phyloP scores from a whole-genome alignment of 2,329 filamentous ascomycete species.

The Pseudohalonectria lignicola region DNA sequence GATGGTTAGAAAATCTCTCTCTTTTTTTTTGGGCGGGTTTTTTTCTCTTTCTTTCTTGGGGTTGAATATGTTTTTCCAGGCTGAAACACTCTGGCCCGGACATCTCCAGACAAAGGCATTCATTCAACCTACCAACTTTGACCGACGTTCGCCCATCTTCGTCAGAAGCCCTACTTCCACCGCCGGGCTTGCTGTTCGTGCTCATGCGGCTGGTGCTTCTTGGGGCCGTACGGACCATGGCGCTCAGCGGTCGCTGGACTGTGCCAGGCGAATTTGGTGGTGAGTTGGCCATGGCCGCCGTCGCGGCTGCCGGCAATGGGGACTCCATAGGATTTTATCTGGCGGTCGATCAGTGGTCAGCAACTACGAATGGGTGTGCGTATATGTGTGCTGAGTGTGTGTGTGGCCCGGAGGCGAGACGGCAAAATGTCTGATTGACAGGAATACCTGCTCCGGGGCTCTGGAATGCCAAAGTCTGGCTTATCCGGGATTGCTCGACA shows the following conservation, averaged over 20 bases:
- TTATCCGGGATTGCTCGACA: too few relatives aligned
- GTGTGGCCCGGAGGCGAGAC: too few relatives aligned
- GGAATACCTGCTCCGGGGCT: too few relatives aligned
- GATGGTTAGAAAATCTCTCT: constrained; percentile 4
- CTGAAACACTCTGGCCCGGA: neutral
- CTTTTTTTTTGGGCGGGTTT: too few relatives aligned
- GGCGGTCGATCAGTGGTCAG: neutral
- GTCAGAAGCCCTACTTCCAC: constrained; percentile 74
- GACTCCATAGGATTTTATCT: constrained; percentile 5
- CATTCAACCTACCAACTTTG: constrained; percentile 98
- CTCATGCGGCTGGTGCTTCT: constrained; percentile 79
- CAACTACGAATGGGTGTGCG: too few relatives aligned
- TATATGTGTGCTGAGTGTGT: too few relatives aligned
- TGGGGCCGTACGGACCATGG: constrained; percentile 61
- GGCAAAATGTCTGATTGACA: too few relatives aligned
- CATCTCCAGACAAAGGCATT: too few relatives aligned
- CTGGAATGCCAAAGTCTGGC: too few relatives aligned
- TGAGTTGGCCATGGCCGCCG: constrained; percentile 50
- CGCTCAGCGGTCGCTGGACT: constrained; percentile 64
- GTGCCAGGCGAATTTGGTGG: constrained; percentile 55
- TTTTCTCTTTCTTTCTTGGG: neutral
- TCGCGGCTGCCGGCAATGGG: constrained; percentile 9
- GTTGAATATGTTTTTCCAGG: neutral
- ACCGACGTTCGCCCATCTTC: constrained; percentile 86
- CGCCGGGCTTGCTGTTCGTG: constrained; percentile 64